Percentiles rank a stretch among this genome's conserved stretches.
Conservation (phyloP, 2,329 filamentous ascomycete genomes). For the Lasiodiplodia citricola region DNA sequence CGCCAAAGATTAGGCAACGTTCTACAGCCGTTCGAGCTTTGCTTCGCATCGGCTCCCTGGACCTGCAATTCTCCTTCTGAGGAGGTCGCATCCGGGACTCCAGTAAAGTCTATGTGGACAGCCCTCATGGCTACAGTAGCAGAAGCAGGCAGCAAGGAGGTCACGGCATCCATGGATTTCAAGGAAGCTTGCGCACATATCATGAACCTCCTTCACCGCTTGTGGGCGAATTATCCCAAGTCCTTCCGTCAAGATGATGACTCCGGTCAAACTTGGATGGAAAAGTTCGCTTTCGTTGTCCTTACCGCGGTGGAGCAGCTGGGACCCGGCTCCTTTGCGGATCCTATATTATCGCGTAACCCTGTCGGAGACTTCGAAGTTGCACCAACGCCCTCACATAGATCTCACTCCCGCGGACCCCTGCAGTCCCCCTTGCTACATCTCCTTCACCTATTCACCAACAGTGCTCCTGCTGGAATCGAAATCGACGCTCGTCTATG, state of each 20-base stretch:
- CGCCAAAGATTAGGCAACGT: slow-evolving; percentile 72
- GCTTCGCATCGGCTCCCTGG: slow-evolving; percentile 59
- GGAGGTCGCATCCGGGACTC: slow-evolving; percentile 27
- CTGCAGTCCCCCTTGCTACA: slow-evolving; percentile 68
- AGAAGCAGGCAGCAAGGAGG: slow-evolving; percentile 78
- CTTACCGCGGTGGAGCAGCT: slow-evolving; percentile 57
- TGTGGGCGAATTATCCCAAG: slow-evolving; percentile 67
- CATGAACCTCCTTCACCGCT: slow-evolving; percentile 69
- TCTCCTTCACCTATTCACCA: slow-evolving; percentile 66
- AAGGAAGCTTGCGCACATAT: slow-evolving; percentile 77
- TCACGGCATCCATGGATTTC: slow-evolving; percentile 85
- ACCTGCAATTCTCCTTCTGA: slow-evolving; percentile 28
- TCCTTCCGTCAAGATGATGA: slow-evolving; percentile 38
- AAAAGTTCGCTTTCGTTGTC: slow-evolving; percentile 58
- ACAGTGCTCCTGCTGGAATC: slow-evolving; percentile 34
- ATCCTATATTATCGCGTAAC: slow-evolving; percentile 56
- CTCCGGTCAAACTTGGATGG: slow-evolving; percentile 51
- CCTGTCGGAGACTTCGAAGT: slow-evolving; percentile 67
- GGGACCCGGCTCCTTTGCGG: slow-evolving; percentile 56
- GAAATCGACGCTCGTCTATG: neutral
- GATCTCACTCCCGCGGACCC: slow-evolving; percentile 52
- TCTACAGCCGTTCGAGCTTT: slow-evolving; percentile 63
- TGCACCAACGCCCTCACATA: slow-evolving; percentile 69
- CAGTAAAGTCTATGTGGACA: slow-evolving; percentile 59
- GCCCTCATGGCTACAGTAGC: slow-evolving; percentile 67